phyloP scores from a whole-genome alignment of 116 monocot species.

The Iris pallida region DNA sequence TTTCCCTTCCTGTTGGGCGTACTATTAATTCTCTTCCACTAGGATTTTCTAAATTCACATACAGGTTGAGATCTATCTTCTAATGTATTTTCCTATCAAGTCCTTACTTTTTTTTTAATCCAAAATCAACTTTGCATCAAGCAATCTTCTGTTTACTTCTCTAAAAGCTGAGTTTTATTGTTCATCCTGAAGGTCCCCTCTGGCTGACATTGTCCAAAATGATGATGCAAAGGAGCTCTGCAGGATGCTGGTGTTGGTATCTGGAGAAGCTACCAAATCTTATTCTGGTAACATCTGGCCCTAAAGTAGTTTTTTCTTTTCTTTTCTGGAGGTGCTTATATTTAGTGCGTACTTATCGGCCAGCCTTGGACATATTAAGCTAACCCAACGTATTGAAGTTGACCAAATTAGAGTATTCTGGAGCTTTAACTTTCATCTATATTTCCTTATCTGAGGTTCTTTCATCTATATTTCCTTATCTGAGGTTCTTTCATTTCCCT shows the following conservation, averaged over 20 bases:
- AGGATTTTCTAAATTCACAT: slow-evolving; percentile 25
- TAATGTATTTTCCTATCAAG: slow-evolving; percentile 1
- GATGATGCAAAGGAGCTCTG: slow-evolving; percentile 53
- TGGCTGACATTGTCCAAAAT: slow-evolving; percentile 45
- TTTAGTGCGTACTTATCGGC: neutral
- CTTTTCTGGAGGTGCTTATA: neutral
- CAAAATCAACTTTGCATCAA: neutral
- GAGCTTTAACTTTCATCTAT: too few relatives aligned
- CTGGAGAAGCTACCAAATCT: slow-evolving; percentile 36
- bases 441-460: too few relatives aligned
- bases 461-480: too few relatives aligned
- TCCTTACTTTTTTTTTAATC: neutral
- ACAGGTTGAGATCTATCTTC: slow-evolving; percentile 19
- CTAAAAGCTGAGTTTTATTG: neutral
- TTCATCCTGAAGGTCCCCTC: slow-evolving; percentile 33
- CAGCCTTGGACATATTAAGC: too few relatives aligned
- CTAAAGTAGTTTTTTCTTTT: neutral
- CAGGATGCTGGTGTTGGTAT: slow-evolving; percentile 40
- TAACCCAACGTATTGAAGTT: too few relatives aligned
- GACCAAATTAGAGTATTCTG: too few relatives aligned
- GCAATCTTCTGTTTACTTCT: neutral
- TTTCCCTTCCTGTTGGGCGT: slow-evolving; percentile 18
- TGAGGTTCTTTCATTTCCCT: too few relatives aligned
- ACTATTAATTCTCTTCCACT: slow-evolving; percentile 10
- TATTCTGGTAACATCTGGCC: slow-evolving; percentile 18